Conservation (phyloP, 495 filamentous ascomycete species). For the Cercophora sp. region DNA sequence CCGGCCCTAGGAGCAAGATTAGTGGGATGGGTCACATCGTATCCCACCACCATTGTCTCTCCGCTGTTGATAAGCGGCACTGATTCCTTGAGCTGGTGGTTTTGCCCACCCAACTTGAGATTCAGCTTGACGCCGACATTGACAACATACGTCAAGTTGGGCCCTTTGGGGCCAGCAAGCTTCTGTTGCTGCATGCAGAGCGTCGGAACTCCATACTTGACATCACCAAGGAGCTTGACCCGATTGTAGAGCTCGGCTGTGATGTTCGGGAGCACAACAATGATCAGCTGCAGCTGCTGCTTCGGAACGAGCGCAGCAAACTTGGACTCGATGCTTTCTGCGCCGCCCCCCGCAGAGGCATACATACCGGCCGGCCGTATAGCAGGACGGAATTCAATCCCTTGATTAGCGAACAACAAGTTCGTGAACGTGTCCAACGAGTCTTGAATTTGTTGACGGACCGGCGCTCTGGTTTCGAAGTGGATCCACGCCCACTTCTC, state of each 20-base stretch:
- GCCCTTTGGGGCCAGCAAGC: constrained; percentile 33
- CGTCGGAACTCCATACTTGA: constrained; percentile 59
- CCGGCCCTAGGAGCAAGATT: constrained; percentile 55
- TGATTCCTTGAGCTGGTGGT: constrained; percentile 54
- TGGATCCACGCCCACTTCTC: too few relatives aligned
- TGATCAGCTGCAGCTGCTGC: constrained; percentile 40
- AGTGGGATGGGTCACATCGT: constrained; percentile 87
- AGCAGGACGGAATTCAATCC: background rate
- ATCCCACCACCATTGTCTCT: constrained; percentile 75
- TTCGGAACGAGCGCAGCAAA: constrained; percentile 26
- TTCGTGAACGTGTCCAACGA: background rate
- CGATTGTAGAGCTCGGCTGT: constrained; percentile 56
- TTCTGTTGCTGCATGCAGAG: constrained; percentile 54
- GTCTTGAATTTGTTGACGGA: background rate
- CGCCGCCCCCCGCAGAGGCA: background rate
- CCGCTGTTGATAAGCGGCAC: constrained; percentile 54
- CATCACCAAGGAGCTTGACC: constrained; percentile 66
- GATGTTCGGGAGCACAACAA: constrained; percentile 57
- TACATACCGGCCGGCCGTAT: background rate
- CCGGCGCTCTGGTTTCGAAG: too few relatives aligned
- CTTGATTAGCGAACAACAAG: background rate
- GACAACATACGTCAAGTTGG: constrained; percentile 57
- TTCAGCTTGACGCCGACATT: constrained; percentile 84
- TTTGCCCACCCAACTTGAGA: constrained; percentile 76
- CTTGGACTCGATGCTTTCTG: constrained; percentile 25